Base-by-base conservation (phyloP, 1,284 basidiomycete genomes). In the Apiotrichum brassicae region DNA sequence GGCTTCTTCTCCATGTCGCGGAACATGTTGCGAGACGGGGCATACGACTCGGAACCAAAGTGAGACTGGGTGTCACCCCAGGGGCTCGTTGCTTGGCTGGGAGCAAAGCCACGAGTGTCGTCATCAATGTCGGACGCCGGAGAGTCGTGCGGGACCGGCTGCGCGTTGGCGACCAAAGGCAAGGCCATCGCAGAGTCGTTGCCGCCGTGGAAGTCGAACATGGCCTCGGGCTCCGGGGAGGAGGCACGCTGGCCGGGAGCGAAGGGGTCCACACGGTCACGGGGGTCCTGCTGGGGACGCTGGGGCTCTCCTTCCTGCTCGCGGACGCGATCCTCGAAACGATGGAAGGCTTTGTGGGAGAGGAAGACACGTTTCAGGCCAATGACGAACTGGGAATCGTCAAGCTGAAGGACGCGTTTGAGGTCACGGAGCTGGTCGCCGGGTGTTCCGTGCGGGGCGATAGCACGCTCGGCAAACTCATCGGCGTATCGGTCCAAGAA, bases 11-110 rank as follows among this genome's bases (percentile, higher is more conserved):
- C 84, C 7, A 82, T 77, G 54, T 82, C 83, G 54, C 85, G 83
- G 78, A 97, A 97, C 89, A 97, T 94, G 63, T 95, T 94, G 19
- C 89, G 78, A 0, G 88, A 92, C 0, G 91, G 92, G 0, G 90
- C 91, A 63, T 97, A 97, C 0, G 85, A 86, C 63, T 92, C 90
- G 2, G 87, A 87, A 6, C 87, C 88, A 37, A 86, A 82, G 60
- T 86, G 84, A 0, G 87, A 90, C 43, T 78, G 77, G 0, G 82
- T 80, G 42, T 90, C 89, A 49, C 88, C 87, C 35, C 82, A 80
- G 47, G 84, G 79, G 53, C 82, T 85, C 22, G 57, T 63, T 0
- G 84, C 77, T 36, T 83, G 79, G 63, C 84, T 87, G 4, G 81
- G 81, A 81, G 59, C 81, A 40, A 66, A 65, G 12, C 54, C 56